Evolutionary conservation across 1,284 basidiomycete genomes (phyloP).

Genomic region (Puccinia novopanici): DNA sequence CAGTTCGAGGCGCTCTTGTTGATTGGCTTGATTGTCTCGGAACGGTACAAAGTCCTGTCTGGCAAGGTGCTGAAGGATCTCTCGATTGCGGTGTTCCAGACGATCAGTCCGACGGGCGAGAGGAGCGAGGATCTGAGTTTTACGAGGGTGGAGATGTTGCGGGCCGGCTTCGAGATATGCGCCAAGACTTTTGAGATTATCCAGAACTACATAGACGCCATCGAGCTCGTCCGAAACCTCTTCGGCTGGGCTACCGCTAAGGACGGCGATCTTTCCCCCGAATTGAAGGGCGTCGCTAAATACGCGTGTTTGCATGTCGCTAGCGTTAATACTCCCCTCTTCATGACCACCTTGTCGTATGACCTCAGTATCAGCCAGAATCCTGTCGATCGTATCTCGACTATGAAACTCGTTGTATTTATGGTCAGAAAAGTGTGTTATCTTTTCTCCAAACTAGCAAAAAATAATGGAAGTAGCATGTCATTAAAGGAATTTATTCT

Average conservation of each 20-base stretch:
- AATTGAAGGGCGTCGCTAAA: conserved; percentile 65
- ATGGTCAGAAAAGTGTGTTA: conserved; percentile 77
- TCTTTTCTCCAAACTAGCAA: too few relatives aligned
- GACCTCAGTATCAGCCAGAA: conserved; percentile 82
- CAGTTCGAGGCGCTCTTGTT: conserved; percentile 66
- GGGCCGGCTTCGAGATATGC: conserved; percentile 83
- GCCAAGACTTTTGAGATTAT: conserved; percentile 86
- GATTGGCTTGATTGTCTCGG: conserved; percentile 78
- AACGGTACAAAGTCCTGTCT: conserved; percentile 76
- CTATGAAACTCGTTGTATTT: conserved; percentile 91
- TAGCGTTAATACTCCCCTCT: conserved; percentile 77
- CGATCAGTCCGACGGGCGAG: conserved; percentile 19
- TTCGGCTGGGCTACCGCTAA: conserved; percentile 81
- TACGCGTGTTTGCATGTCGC: conserved; percentile 82
- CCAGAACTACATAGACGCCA: conserved; percentile 90
- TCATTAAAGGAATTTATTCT: neutral
- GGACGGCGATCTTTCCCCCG: conserved; percentile 67
- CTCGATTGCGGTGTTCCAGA: conserved; percentile 35
- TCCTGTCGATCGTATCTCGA: conserved; percentile 77
- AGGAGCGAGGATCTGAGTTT: neutral
- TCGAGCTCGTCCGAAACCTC: conserved; percentile 80
- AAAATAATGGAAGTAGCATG: neutral
- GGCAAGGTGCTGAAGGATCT: conserved; percentile 62
- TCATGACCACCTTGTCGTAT: conserved; percentile 90
- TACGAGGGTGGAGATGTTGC: conserved; percentile 62